A percentile compares a stretch with the other conserved stretches of the same genome.
Conservation (phyloP, 129 eudicot genomes). For the Centaurea solstitialis region DNA sequence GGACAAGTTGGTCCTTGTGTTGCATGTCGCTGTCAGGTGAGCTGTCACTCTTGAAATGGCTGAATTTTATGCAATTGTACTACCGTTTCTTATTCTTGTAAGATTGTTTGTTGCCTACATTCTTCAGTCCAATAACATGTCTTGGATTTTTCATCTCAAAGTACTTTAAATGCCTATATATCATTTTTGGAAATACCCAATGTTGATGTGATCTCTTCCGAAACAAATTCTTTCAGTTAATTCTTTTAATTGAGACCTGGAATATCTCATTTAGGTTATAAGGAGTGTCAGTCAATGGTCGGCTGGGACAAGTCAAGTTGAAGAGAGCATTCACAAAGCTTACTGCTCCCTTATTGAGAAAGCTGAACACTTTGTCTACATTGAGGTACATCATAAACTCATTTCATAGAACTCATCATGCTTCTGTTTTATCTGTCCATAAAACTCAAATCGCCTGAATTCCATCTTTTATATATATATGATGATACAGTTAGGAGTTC, state of each 20-base stretch:
- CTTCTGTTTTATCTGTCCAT: not conserved
- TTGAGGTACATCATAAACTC: slow-evolving; percentile 65
- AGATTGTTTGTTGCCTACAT: slow-evolving; percentile 2
- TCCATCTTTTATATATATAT: not conserved
- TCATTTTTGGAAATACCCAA: not conserved
- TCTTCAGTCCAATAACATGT: not conserved
- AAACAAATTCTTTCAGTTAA: not conserved
- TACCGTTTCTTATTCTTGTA: not conserved
- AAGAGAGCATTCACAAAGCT: slow-evolving; percentile 92
- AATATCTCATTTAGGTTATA: slow-evolving; percentile 50
- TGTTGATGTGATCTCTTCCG: not conserved
- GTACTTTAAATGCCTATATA: slow-evolving; percentile 4
- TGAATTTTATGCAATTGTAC: not conserved
- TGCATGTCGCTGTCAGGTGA: slow-evolving; percentile 93
- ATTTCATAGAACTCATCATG: not conserved
- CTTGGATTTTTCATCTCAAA: slow-evolving; percentile 9
- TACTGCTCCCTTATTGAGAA: slow-evolving; percentile 94
- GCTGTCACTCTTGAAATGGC: slow-evolving; percentile 18
- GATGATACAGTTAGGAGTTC: not conserved
- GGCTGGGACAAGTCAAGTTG: slow-evolving; percentile 98
- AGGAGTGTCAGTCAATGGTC: slow-evolving; percentile 99
- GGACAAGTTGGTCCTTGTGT: slow-evolving; percentile 98
- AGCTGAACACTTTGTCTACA: slow-evolving; percentile 91
- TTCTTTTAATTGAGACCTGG: not conserved
- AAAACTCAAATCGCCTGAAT: not conserved